Base-by-base conservation (phyloP, 768 basidiomycete species). In the Tulasnella sp. region DNA sequence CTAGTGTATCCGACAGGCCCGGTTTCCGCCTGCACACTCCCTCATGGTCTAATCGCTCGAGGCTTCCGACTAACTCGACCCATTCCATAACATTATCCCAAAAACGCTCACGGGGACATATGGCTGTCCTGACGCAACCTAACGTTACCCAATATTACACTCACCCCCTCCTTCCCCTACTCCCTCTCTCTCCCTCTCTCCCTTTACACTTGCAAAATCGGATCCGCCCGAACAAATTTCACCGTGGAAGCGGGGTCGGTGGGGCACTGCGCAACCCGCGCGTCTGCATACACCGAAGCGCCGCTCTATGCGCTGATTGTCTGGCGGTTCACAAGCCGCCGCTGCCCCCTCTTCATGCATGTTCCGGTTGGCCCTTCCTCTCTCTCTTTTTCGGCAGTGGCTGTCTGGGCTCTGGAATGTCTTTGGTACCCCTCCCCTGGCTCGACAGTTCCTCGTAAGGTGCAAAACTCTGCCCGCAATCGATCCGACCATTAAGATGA, bases 21-120 rank as follows among this genome's bases (percentile, higher is more conserved):
- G 62, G 62, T 68, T 68, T 68, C 27, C 62, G 62, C 62, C 62
- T 68, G 62, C 62, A 7, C 10, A 68, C 62, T 68, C 62, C 62
- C 62, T 68, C 62, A 68, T 68, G 62, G 62, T 14, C 58, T n/a
- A 62, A 6, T 68, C 62, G 62, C 62, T 68, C 62, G 62, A 68
- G 34, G 12, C 62, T 68, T n/a, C 62, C 62, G 62, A 68, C 62
- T 68, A 68, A 34, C 62, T 68, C 62, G 27, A n/a, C 3, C 58
- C 58, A 27, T 34, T 40, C 9, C 58, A 21, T 5, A 36, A 68
- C 34, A 36, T 0, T 52, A 52, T 52, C 52, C 52, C 52, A 52
- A n/a, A 52, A 52, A 52, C 12, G 21, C 52, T 21, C n/a, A 21
- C 52, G 2, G 1, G 18, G 44, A 44, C 52, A 52, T 52, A 52